Evolutionary conservation across 805 yeast species (phyloP), one percentile per base, ranked within the genome.

Genomic region (Lipomyces sp.): DNA sequence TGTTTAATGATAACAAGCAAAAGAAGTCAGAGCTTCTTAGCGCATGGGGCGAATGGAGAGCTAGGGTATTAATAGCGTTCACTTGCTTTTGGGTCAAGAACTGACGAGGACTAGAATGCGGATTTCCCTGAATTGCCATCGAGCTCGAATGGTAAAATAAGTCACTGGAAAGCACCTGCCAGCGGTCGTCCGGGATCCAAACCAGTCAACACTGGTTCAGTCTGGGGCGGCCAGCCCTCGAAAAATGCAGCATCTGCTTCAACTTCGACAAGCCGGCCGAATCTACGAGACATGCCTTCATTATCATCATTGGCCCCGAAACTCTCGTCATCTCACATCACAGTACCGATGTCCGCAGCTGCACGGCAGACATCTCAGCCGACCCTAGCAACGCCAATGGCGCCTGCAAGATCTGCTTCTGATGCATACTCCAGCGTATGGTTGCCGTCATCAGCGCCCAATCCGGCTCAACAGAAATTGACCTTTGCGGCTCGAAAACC

Each of bases 31-130:
- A 65, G 34, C 35, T 67, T 2, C 34, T 55, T 8, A 18, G 32
- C 15, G 69, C 69, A 10, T 54, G 72, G 58, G 60, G 53, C 29
- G 64, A 63, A 18, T 66, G 68, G 67, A 45, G 68, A 37, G 32
- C 62, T 10, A 53, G 60, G 53, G 63, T 57, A 34, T 29, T 42
- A n/a, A 2, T 42, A 24, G 24, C 24, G 6, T 42, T 42, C 50
- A 6, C 2, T 48, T 48, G 33, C 61, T 30, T 11, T 29, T 35
- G 10, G 2, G 32, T 55, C 59, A n/a, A 24, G 48, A 6, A 15
- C 48, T 42, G 24, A 42, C 48, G 48, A 42, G 24, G 5, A 39
- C 24, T 48, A 64, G 66, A 64, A 60, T 34, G 63, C 60, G 13
- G 63, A 64, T n/a, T 64, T 64, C 48, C 66, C 66, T 13, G 57